Evolutionary conservation across 176 grass and related monocot species (phyloP).

Genomic region (Bothriochloa decipiens): DNA sequence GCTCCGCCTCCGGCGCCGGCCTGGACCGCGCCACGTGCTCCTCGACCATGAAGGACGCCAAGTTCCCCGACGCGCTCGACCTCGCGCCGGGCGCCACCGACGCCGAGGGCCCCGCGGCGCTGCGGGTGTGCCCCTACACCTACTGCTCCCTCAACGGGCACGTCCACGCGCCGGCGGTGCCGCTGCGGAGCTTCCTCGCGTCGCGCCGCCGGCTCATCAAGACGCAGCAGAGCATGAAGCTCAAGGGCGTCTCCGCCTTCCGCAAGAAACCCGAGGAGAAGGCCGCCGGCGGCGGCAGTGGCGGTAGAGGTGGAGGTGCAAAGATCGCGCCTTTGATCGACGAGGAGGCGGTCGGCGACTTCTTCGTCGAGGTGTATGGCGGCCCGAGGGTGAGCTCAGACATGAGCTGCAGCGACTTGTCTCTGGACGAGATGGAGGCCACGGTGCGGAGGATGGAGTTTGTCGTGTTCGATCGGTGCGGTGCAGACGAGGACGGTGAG

Average conservation of each 20-base stretch:
- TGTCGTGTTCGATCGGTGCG: slow-evolving; percentile 63
- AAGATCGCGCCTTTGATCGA: slow-evolving; percentile 64
- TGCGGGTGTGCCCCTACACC: slow-evolving; percentile 73
- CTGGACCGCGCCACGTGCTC: slow-evolving; percentile 76
- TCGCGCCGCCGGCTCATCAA: slow-evolving; percentile 74
- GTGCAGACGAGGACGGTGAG: background rate
- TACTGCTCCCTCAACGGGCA: slow-evolving; percentile 95
- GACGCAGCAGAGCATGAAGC: slow-evolving; percentile 91
- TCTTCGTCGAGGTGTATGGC: slow-evolving; percentile 83
- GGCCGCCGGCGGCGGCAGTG: background rate
- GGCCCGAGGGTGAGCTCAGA: slow-evolving; percentile 60
- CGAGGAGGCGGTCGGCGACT: slow-evolving; percentile 72
- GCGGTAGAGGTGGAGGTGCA: background rate
- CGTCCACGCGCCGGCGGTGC: slow-evolving; percentile 61
- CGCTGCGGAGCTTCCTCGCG: slow-evolving; percentile 80
- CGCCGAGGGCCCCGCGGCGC: slow-evolving; percentile 57
- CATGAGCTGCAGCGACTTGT: slow-evolving; percentile 76
- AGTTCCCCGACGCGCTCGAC: slow-evolving; percentile 67
- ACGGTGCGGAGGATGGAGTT: slow-evolving; percentile 70
- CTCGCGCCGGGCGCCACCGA: slow-evolving; percentile 65
- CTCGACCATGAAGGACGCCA: slow-evolving; percentile 73
- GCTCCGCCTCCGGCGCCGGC: background rate
- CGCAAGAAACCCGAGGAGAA: slow-evolving; percentile 44
- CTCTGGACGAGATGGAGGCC: slow-evolving; percentile 76
- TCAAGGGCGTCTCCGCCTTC: slow-evolving; percentile 75